Conservation (phyloP, 2,329 filamentous ascomycete species). For the Fusarium sp. region DNA sequence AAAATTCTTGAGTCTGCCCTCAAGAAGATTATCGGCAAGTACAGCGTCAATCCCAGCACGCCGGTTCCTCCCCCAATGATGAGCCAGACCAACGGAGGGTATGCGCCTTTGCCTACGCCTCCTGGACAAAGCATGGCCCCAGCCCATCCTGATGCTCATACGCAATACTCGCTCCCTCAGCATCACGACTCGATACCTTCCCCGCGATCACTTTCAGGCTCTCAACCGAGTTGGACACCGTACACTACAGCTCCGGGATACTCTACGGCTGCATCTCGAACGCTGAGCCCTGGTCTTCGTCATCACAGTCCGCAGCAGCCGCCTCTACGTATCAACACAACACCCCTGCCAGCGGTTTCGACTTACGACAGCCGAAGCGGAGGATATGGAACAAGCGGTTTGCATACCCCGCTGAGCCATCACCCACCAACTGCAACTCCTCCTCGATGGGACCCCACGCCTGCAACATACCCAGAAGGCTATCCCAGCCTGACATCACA, state of each 20-base stretch:
- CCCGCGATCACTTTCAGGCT: slow-evolving; percentile 62
- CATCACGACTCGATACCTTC: slow-evolving; percentile 64
- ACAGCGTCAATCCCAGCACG: slow-evolving; percentile 65
- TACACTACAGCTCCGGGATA: slow-evolving; percentile 54
- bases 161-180: slow-evolving; percentile 54
- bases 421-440: slow-evolving; percentile 52
- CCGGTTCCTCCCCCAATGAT: slow-evolving; percentile 54
- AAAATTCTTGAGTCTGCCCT: slow-evolving; percentile 86
- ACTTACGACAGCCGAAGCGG: slow-evolving; percentile 53
- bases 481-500: slow-evolving; percentile 54
- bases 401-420: slow-evolving; percentile 54
- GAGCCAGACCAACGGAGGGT: slow-evolving; percentile 53
- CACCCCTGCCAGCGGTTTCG: slow-evolving; percentile 50
- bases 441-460: slow-evolving; percentile 55
- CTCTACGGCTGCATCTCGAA: slow-evolving; percentile 50
- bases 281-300: slow-evolving; percentile 54
- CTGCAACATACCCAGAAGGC: slow-evolving; percentile 51
- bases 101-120: slow-evolving; percentile 60
- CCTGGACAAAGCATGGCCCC: slow-evolving; percentile 50
- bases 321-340: slow-evolving; percentile 52
- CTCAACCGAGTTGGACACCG: slow-evolving; percentile 59
- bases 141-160: slow-evolving; percentile 48
- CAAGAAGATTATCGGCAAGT: slow-evolving; percentile 99
- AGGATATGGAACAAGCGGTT: slow-evolving; percentile 54
- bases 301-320: slow-evolving; percentile 51